Conservation (phyloP, 345 rosid species). For the Draba incana region DNA sequence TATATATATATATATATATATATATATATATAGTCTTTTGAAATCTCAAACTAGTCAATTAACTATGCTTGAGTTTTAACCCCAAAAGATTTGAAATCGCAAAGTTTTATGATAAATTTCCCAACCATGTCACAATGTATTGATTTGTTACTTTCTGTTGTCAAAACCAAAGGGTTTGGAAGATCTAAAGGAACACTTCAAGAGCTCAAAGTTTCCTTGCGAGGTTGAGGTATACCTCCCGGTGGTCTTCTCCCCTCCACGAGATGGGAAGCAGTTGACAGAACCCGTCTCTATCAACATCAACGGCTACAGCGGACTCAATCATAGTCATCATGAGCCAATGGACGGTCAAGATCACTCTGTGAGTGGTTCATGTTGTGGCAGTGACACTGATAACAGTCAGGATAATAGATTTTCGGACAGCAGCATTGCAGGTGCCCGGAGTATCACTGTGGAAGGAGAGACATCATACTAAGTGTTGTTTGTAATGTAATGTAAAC, state of each 20-base stretch:
- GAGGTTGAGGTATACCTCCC: slow-evolving; percentile 89
- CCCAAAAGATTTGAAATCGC: not conserved
- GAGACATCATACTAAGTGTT: slow-evolving; percentile 28
- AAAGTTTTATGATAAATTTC: not conserved
- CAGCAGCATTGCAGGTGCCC: slow-evolving; percentile 24
- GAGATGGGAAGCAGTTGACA: slow-evolving; percentile 72
- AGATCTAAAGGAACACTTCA: slow-evolving; percentile 90
- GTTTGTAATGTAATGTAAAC: slow-evolving; percentile 26
- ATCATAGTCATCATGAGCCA: slow-evolving; percentile 11
- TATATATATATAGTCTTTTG: too few relatives aligned
- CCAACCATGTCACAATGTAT: slow-evolving; percentile 9
- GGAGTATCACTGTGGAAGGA: slow-evolving; percentile 20
- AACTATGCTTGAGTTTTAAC: not conserved
- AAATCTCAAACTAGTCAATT: not conserved
- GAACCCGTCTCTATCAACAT: slow-evolving; percentile 66
- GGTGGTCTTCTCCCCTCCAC: slow-evolving; percentile 83
- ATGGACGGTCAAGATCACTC: slow-evolving; percentile 30
- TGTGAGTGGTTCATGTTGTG: slow-evolving; percentile 33
- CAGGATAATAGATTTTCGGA: slow-evolving; percentile 34
- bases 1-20: too few relatives aligned
- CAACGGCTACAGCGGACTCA: slow-evolving; percentile 4
- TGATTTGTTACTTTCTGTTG: slow-evolving; percentile 11
- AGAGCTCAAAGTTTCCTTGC: slow-evolving; percentile 90
- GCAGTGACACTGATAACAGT: slow-evolving; percentile 34
- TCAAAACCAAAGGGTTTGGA: slow-evolving; percentile 66